Evolutionary conservation across 192 early-diverging fungal genomes (phyloP).

Genomic region (Coemansia sp.): DNA sequence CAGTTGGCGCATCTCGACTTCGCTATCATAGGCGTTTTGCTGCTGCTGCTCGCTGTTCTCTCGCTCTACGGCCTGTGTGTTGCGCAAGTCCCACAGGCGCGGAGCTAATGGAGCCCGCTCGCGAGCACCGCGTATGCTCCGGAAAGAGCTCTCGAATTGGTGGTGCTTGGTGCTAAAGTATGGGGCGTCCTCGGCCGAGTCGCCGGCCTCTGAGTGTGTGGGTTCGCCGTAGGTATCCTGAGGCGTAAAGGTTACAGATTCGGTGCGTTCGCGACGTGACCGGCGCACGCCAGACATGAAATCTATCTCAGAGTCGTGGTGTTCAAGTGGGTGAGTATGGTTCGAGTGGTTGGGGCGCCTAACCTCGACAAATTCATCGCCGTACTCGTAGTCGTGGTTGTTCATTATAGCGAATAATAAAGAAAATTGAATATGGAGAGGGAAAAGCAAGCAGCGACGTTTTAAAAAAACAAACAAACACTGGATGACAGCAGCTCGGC

Average conservation of each 20-base stretch:
- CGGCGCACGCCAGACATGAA: constrained; percentile 25
- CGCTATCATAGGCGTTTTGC: constrained; percentile 29
- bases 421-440: neutral
- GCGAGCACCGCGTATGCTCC: constrained; percentile 34
- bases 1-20: constrained; percentile 40
- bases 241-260: constrained; percentile 43
- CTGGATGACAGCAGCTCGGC: neutral
- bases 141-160: constrained; percentile 52
- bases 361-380: constrained; percentile 40
- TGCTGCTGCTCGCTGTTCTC: constrained; percentile 18
- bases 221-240: constrained; percentile 34
- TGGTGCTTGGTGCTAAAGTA: constrained; percentile 49
- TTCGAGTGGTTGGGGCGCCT: constrained; percentile 23
- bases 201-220: constrained; percentile 39
- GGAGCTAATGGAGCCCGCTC: constrained; percentile 44
- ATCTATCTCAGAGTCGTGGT: constrained; percentile 22
- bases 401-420: constrained; percentile 27
- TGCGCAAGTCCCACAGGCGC: constrained; percentile 42
- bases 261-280: constrained; percentile 32
- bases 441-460: neutral
- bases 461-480: constrained; percentile 17
- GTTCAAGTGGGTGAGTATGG: constrained; percentile 18
- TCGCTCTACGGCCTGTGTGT: neutral
- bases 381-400: constrained; percentile 38
- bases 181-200: constrained; percentile 33